Evolutionary conservation across 768 basidiomycete genomes (phyloP).

Genomic region (Tricholomella constricta): DNA sequence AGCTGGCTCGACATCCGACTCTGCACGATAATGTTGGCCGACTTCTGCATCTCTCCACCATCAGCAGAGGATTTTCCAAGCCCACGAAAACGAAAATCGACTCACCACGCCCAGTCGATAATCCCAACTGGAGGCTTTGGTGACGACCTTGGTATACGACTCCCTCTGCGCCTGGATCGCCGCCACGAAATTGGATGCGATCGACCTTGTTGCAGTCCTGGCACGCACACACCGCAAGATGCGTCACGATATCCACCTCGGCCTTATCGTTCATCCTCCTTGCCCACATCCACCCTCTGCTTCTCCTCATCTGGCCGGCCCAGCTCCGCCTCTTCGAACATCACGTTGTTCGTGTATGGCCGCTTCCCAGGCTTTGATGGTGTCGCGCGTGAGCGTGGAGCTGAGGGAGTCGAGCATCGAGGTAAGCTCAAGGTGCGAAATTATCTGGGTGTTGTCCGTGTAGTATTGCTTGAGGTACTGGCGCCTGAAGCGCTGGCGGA

Average conservation of each 20-base stretch:
- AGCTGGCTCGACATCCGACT: constrained; percentile 89
- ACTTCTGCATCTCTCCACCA: constrained; percentile 58
- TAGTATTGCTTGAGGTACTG: constrained; percentile 91
- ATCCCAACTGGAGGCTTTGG: constrained; percentile 82
- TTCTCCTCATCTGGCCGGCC: constrained; percentile 72
- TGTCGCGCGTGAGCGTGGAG: constrained; percentile 81
- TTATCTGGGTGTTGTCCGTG: constrained; percentile 69
- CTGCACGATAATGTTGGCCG: constrained; percentile 97
- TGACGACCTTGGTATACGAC: constrained; percentile 91
- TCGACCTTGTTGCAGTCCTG: constrained; percentile 91
- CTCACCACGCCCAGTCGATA: constrained; percentile 89
- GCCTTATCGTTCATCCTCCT: constrained; percentile 71
- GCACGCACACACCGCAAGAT: constrained; percentile 94
- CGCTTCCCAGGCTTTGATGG: constrained; percentile 70
- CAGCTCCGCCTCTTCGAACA: constrained; percentile 78
- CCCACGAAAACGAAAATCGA: constrained; percentile 21
- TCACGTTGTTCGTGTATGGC: constrained; percentile 58
- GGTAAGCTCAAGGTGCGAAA: constrained; percentile 86
- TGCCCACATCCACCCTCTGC: constrained; percentile 58
- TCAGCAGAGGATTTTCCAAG: neutral
- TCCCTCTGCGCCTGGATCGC: constrained; percentile 95
- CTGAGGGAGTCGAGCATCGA: constrained; percentile 97
- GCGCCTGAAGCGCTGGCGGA: constrained; percentile 89
- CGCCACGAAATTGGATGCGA: constrained; percentile 89
- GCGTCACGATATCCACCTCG: constrained; percentile 94